These are phyloP conservation scores for Stromatinia cepivora DNA, from an alignment of 2,329 filamentous ascomycete species.

Conservation along the genomic window DNA sequence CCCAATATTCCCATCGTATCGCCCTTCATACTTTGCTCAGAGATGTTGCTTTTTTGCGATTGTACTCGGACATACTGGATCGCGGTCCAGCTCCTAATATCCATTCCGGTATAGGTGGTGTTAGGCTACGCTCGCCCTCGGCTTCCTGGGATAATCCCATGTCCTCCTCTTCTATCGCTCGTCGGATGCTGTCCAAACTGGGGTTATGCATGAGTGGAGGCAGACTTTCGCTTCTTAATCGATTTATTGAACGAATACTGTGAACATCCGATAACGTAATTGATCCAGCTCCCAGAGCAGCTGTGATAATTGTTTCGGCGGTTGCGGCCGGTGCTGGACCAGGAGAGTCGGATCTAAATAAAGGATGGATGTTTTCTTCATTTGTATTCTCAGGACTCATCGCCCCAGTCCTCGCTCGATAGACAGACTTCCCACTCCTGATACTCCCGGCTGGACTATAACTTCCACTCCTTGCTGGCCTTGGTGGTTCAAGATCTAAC, in stretches of 20 bases:
- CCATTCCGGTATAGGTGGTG: conserved; percentile 62
- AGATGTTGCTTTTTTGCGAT: conserved; percentile 34
- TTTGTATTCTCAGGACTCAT: conserved; percentile 42
- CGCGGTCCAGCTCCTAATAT: conserved; percentile 55
- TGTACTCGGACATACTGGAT: conserved; percentile 51
- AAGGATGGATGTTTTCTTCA: conserved; percentile 73
- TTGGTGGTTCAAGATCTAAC: conserved; percentile 56
- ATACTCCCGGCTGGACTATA: conserved; percentile 37
- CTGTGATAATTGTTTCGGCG: conserved; percentile 69
- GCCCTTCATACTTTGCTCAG: conserved; percentile 29
- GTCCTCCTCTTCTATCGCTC: conserved; percentile 38
- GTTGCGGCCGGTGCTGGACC: conserved; percentile 64
- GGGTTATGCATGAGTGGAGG: conserved; percentile 53
- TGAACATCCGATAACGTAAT: conserved; percentile 55
- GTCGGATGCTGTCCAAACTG: conserved; percentile 49
- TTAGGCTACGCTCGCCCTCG: conserved; percentile 51
- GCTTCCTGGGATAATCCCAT: conserved; percentile 29
- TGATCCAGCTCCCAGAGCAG: conserved; percentile 67
- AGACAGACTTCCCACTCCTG: conserved; percentile 26
- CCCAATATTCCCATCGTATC: conserved; percentile 8
- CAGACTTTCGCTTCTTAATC: conserved; percentile 58
- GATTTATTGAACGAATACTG: conserved; percentile 52
- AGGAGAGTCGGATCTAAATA: conserved; percentile 73
- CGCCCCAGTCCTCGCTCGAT: conserved; percentile 22
- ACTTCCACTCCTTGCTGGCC: conserved; percentile 38